Percentiles rank a stretch among this genome's conserved stretches.
Conservation (phyloP, 352 stramenopile species). For the Pythium dissimile region DNA sequence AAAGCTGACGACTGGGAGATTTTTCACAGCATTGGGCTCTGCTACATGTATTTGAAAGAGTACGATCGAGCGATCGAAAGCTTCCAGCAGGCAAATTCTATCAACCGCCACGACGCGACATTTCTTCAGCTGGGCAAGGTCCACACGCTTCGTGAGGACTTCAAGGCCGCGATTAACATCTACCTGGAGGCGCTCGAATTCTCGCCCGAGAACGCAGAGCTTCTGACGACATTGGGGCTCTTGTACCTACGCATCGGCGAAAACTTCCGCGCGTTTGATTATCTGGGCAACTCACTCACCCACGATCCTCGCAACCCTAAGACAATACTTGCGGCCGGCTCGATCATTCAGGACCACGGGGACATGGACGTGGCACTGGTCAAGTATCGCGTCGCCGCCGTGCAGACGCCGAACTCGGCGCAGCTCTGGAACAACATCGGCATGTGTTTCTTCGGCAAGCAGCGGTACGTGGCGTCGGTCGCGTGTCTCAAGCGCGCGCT, state of each 20-base stretch:
- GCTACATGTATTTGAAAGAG: slow-evolving; percentile 90
- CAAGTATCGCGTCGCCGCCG: slow-evolving; percentile 92
- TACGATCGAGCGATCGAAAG: slow-evolving; percentile 85
- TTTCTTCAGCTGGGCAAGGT: slow-evolving; percentile 92
- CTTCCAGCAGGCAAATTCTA: slow-evolving; percentile 90
- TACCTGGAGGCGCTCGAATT: slow-evolving; percentile 93
- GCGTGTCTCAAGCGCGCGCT: slow-evolving; percentile 90
- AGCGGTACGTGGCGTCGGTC: slow-evolving; percentile 81
- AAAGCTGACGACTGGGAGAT: slow-evolving; percentile 91
- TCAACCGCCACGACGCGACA: slow-evolving; percentile 89
- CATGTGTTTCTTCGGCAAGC: slow-evolving; percentile 95
- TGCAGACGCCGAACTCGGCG: slow-evolving; percentile 89
- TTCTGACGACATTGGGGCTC: slow-evolving; percentile 90
- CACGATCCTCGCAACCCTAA: slow-evolving; percentile 90
- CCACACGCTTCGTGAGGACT: slow-evolving; percentile 76
- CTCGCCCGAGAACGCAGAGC: slow-evolving; percentile 89
- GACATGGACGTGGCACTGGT: slow-evolving; percentile 94
- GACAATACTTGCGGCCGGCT: slow-evolving; percentile 90
- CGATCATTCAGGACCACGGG: slow-evolving; percentile 92
- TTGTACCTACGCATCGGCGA: slow-evolving; percentile 88
- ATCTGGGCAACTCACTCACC: slow-evolving; percentile 91
- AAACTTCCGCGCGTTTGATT: slow-evolving; percentile 92
- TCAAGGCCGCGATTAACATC: slow-evolving; percentile 82
- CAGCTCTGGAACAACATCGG: slow-evolving; percentile 96
- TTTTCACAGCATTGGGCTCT: slow-evolving; percentile 90